Conservation (phyloP, 2,329 filamentous ascomycete genomes). For the Colletotrichum lini region DNA sequence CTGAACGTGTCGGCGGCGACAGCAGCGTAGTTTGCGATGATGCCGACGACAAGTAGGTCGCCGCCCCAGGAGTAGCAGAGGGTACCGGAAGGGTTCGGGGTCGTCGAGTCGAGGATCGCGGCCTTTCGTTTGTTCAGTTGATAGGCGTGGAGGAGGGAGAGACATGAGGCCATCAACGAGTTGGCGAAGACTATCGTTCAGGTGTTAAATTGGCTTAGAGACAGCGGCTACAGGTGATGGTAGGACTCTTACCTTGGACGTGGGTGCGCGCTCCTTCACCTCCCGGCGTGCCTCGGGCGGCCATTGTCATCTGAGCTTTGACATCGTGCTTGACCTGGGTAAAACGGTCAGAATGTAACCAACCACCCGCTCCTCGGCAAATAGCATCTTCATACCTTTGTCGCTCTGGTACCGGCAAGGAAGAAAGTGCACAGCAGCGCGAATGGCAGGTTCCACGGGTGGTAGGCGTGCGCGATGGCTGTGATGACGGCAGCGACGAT, state of each 20-base stretch:
- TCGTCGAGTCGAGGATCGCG: slow-evolving; percentile 53
- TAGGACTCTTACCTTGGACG: slow-evolving; percentile 74
- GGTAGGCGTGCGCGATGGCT: slow-evolving; percentile 78
- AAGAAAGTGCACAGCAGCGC: slow-evolving; percentile 88
- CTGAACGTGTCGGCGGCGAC: slow-evolving; percentile 95
- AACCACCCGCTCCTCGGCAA: too few relatives aligned
- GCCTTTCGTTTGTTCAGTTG: slow-evolving; percentile 67
- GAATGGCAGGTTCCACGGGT: slow-evolving; percentile 96
- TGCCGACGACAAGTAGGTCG: slow-evolving; percentile 74
- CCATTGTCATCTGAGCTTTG: slow-evolving; percentile 86
- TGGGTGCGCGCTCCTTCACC: slow-evolving; percentile 89
- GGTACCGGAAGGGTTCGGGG: slow-evolving; percentile 54
- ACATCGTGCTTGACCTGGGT: slow-evolving; percentile 85
- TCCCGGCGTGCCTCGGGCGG: slow-evolving; percentile 78
- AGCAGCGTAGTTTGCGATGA: slow-evolving; percentile 88
- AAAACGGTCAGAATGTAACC: slow-evolving; percentile 34
- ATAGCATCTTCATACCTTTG: slow-evolving; percentile 73
- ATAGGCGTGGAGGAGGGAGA: slow-evolving; percentile 71
- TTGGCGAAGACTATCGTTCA: slow-evolving; percentile 80
- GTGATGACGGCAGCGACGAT: slow-evolving; percentile 50
- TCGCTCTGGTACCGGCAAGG: slow-evolving; percentile 84
- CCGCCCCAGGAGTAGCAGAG: slow-evolving; percentile 74
- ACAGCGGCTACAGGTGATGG: not conserved
- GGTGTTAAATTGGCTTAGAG: not conserved
- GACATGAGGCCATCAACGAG: slow-evolving; percentile 81